These are phyloP conservation scores for Lepraria neglecta DNA, from an alignment of 495 filamentous ascomycete genomes.

Conservation along the genomic window DNA sequence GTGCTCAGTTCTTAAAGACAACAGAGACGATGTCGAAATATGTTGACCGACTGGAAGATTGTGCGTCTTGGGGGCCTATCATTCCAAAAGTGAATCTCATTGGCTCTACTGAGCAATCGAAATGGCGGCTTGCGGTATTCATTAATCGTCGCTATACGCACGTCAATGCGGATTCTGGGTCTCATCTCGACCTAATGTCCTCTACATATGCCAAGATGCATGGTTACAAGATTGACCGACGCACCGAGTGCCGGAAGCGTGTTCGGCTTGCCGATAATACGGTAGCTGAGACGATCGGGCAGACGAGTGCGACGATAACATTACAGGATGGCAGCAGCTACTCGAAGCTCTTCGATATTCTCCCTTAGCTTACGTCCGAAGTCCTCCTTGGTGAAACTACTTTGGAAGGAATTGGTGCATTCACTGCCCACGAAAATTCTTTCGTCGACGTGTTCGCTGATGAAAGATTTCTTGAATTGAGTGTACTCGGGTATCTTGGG, in stretches of 20 bases:
- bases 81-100: neutral
- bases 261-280: neutral
- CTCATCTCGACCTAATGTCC: conserved; percentile 1
- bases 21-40: neutral
- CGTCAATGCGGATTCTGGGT: neutral
- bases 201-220: neutral
- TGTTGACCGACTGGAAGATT: neutral
- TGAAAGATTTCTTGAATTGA: neutral
- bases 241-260: neutral
- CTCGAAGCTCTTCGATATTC: neutral
- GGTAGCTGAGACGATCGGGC: neutral
- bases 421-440: neutral
- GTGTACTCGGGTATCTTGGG: neutral
- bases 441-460: neutral
- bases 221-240: neutral
- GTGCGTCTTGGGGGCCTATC: too few species aligned
- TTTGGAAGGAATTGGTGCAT: neutral
- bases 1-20: neutral
- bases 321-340: neutral
- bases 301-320: neutral
- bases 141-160: neutral
- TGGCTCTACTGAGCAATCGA: neutral
- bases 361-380: neutral
- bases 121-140: neutral
- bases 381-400: neutral